Evolutionary conservation across 169 alveolate genomes (phyloP).

Genomic region (Plasmodium yoelii): DNA sequence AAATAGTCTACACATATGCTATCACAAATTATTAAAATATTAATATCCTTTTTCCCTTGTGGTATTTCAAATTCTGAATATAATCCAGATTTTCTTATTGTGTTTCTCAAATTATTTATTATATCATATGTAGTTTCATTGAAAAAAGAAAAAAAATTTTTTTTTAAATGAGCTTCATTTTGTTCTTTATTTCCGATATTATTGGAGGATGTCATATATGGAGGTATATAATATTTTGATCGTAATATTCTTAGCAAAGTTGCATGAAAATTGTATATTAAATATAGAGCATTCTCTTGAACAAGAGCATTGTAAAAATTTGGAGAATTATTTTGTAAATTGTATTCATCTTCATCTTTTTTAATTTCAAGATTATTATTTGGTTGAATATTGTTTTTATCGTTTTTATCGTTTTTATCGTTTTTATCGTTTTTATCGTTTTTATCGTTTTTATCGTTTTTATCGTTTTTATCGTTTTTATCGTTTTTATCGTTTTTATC

Average conservation of each 20-base stretch:
- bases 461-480: conserved; percentile 1
- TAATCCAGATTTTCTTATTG: conserved; percentile 40
- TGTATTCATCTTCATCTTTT: conserved; percentile 14
- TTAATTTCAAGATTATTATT: not conserved
- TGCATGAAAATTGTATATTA: conserved; percentile 64
- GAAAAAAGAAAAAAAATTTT: conserved; percentile 30
- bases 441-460: conserved; percentile 4
- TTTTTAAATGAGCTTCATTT: conserved; percentile 1
- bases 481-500: not conserved
- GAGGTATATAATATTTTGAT: conserved; percentile 42
- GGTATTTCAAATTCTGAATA: conserved; percentile 56
- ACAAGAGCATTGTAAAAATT: conserved; percentile 69
- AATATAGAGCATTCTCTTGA: conserved; percentile 68
- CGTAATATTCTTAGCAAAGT: conserved; percentile 31
- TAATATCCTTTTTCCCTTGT: conserved; percentile 39
- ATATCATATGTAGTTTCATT: conserved; percentile 74
- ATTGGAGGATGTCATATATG: not conserved
- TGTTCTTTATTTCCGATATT: not conserved
- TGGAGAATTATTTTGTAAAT: conserved; percentile 33
- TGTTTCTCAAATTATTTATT: conserved; percentile 52
- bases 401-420: conserved; percentile 3
- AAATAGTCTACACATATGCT: conserved; percentile 73
- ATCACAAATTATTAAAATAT: conserved; percentile 71
- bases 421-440: conserved; percentile 6
- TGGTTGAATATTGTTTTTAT: not conserved